A percentile compares a stretch with the other conserved stretches of the same genome.
phyloP scores from a whole-genome alignment of 2,329 filamentous ascomycete genomes.

The Tolypocladium pustulatum region DNA sequence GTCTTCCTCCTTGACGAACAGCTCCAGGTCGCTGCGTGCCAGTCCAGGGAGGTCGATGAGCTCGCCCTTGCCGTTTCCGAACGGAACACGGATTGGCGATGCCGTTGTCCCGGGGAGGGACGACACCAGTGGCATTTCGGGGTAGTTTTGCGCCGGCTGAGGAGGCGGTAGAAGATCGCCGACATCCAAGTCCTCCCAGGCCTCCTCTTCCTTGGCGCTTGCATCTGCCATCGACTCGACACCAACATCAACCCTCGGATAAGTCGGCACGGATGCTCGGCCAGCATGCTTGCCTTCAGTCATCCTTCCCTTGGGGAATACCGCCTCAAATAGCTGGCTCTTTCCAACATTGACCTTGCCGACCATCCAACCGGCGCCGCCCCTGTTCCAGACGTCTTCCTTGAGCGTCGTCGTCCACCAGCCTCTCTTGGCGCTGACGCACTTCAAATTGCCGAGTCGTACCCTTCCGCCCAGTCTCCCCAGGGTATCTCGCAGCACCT shows the following conservation, averaged over 20 bases:
- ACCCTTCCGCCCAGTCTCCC: constrained; percentile 56
- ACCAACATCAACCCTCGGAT: constrained; percentile 5
- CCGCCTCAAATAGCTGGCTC: constrained; percentile 76
- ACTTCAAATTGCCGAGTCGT: constrained; percentile 79
- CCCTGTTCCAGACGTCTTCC: constrained; percentile 73
- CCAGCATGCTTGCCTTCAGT: constrained; percentile 14
- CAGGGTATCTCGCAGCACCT: constrained; percentile 67
- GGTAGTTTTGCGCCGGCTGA: constrained; percentile 63
- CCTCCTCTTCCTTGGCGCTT: constrained; percentile 6
- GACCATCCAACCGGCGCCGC: constrained; percentile 88
- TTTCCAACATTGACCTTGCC: constrained; percentile 99
- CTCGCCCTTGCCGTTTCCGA: constrained; percentile 77
- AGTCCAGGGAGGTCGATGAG: constrained; percentile 88
- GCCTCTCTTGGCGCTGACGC: constrained; percentile 72
- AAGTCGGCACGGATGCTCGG: constrained; percentile 7
- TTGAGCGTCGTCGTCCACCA: constrained; percentile 91
- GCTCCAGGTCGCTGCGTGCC: constrained; percentile 60
- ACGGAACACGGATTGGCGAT: constrained; percentile 86
- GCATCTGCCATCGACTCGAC: constrained; percentile 19
- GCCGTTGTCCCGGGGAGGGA: constrained; percentile 87
- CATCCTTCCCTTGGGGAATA: constrained; percentile 69
- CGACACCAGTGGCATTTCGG: constrained; percentile 77
- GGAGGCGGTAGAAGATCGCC: constrained; percentile 63
- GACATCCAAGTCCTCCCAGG: constrained; percentile 22
- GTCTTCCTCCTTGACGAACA: constrained; percentile 57